Conservation (phyloP, 106 monocot species). For the Posidonia australis region DNA sequence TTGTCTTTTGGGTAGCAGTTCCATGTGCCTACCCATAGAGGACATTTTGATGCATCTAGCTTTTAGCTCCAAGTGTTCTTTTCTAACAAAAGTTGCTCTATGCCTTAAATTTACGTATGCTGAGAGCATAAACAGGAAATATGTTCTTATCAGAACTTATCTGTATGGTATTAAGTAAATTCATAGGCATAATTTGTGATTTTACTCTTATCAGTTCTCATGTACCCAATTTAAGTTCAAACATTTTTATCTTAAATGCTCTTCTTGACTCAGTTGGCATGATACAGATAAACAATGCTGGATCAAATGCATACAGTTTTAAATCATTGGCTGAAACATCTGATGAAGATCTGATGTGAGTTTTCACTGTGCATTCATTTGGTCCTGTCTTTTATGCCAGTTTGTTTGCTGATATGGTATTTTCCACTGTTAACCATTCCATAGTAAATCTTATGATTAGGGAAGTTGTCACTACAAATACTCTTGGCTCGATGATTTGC, state of each 20-base stretch:
- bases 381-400: background rate
- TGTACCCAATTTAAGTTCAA: background rate
- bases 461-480: conserved; percentile 97
- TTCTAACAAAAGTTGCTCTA: too few species aligned
- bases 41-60: too few species aligned
- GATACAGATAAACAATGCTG: conserved; percentile 90
- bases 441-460: conserved; percentile 26
- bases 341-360: conserved; percentile 85
- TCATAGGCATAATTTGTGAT: background rate
- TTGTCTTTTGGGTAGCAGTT: too few species aligned
- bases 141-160: too few species aligned
- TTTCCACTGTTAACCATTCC: background rate
- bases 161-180: too few species aligned
- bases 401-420: background rate
- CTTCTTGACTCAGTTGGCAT: conserved; percentile 1
- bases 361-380: background rate
- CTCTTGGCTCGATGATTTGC: conserved; percentile 93
- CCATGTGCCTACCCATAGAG: too few species aligned
- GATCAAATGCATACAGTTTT: conserved; percentile 96
- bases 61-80: too few species aligned
- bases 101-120: too few species aligned
- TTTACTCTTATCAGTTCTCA: background rate
- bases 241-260: background rate
- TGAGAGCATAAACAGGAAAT: too few species aligned
- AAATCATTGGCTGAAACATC: conserved; percentile 87